Evolutionary conservation across 192 early-diverging fungal genomes (phyloP).

Genomic region (Oehlia diaphana): DNA sequence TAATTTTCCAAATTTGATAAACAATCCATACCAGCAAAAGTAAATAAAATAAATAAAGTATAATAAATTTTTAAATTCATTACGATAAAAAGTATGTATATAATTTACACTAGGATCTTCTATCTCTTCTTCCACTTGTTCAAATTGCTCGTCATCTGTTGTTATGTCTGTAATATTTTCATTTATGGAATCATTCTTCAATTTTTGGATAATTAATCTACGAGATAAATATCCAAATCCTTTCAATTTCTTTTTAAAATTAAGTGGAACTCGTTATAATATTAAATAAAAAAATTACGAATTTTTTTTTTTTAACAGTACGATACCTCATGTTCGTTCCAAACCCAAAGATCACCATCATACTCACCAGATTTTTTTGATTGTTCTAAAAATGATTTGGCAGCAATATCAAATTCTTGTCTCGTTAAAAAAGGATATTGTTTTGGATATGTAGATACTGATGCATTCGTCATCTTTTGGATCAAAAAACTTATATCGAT

Average conservation of each 20-base stretch:
- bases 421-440: conserved; percentile 28
- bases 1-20: background rate
- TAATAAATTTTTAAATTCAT: background rate
- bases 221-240: conserved; percentile 21
- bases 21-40: too few species aligned
- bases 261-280: background rate
- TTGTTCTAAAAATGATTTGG: conserved; percentile 28
- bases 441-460: background rate
- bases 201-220: background rate
- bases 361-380: conserved; percentile 2
- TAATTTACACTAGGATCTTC: conserved; percentile 20
- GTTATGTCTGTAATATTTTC: background rate
- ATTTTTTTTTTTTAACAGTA: background rate
- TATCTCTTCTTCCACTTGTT: background rate
- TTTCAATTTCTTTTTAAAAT: conserved; percentile 22
- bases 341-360: conserved; percentile 12
- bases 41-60: background rate
- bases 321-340: conserved; percentile 30
- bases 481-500: background rate
- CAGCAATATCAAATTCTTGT: conserved; percentile 21
- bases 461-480: background rate
- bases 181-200: background rate
- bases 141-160: background rate
- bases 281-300: background rate
- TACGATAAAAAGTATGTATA: background rate